These are phyloP conservation scores for Talaromyces sp. DNA, from an alignment of 2,329 filamentous ascomycete genomes.

Conservation along the genomic window DNA sequence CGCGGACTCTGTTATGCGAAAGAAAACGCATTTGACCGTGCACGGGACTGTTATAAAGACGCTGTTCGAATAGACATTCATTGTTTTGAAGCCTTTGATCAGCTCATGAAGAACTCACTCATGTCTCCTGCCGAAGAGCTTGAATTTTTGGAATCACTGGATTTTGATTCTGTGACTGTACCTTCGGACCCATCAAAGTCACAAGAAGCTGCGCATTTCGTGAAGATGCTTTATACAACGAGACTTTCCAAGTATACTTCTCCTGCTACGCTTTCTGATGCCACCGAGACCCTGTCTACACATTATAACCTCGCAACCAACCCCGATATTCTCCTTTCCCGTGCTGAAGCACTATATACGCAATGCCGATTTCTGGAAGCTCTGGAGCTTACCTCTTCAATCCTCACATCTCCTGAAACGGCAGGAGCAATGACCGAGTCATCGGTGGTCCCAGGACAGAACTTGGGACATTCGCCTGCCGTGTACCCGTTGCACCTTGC, in stretches of 20 bases:
- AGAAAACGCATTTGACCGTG: slow-evolving; percentile 93
- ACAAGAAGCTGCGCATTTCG: slow-evolving; percentile 89
- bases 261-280: slow-evolving; percentile 73
- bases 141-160: slow-evolving; percentile 78
- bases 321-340: slow-evolving; percentile 82
- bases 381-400: slow-evolving; percentile 74
- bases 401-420: slow-evolving; percentile 80
- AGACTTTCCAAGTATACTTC: slow-evolving; percentile 93
- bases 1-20: slow-evolving; percentile 92
- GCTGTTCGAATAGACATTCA: slow-evolving; percentile 95
- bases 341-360: slow-evolving; percentile 87
- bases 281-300: slow-evolving; percentile 85
- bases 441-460: slow-evolving; percentile 29
- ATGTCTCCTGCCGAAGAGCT: slow-evolving; percentile 88
- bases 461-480: slow-evolving; percentile 43
- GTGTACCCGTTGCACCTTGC: slow-evolving; percentile 90
- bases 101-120: slow-evolving; percentile 93
- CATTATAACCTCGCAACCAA: slow-evolving; percentile 87
- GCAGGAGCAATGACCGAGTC: slow-evolving; percentile 57
- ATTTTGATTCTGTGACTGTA: slow-evolving; percentile 79
- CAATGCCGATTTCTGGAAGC: slow-evolving; percentile 91
- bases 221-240: slow-evolving; percentile 93
- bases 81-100: slow-evolving; percentile 97
- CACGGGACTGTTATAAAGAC: slow-evolving; percentile 98
- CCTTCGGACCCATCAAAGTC: slow-evolving; percentile 62